phyloP scores from a whole-genome alignment of 2,329 filamentous ascomycete genomes.

The Boeremia lycopersici region DNA sequence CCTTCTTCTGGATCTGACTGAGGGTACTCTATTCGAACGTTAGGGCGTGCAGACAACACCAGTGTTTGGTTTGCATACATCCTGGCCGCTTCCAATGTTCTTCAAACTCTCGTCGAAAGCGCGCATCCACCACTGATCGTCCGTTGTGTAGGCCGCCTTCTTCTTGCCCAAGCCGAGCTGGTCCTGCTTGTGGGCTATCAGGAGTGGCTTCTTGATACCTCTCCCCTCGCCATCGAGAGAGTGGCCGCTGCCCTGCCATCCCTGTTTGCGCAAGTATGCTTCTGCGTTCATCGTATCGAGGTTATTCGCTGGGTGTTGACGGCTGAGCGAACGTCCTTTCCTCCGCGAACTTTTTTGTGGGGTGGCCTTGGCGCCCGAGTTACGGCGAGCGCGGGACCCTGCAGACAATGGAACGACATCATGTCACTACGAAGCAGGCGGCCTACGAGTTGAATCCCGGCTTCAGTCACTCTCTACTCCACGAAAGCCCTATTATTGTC shows the following conservation, averaged over 20 bases:
- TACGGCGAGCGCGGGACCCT: not conserved
- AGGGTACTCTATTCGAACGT: constrained; percentile 59
- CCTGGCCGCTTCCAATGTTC: constrained; percentile 55
- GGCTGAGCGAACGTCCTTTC: not conserved
- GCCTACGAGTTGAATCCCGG: no score
- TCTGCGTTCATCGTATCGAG: constrained; percentile 74
- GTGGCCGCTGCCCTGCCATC: constrained; percentile 89
- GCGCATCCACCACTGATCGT: constrained; percentile 95
- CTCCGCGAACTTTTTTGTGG: constrained; percentile 16
- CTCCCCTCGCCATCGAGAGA: constrained; percentile 78
- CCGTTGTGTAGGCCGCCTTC: constrained; percentile 57
- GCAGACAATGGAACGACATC: not conserved
- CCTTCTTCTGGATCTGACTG: constrained; percentile 54
- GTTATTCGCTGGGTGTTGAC: not conserved
- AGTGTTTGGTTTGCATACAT: constrained; percentile 16
- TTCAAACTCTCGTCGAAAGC: constrained; percentile 92
- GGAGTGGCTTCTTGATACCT: constrained; percentile 81
- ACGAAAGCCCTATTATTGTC: not conserved
- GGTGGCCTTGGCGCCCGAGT: constrained; percentile 4
- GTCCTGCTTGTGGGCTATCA: constrained; percentile 82
- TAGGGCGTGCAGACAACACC: constrained; percentile 29
- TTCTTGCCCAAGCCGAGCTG: constrained; percentile 82
- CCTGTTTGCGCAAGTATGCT: constrained; percentile 81
- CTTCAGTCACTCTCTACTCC: not conserved
- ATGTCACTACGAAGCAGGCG: no score